Base-by-base conservation (phyloP, 192 early-diverging fungal species). In the Backusella luteola region DNA sequence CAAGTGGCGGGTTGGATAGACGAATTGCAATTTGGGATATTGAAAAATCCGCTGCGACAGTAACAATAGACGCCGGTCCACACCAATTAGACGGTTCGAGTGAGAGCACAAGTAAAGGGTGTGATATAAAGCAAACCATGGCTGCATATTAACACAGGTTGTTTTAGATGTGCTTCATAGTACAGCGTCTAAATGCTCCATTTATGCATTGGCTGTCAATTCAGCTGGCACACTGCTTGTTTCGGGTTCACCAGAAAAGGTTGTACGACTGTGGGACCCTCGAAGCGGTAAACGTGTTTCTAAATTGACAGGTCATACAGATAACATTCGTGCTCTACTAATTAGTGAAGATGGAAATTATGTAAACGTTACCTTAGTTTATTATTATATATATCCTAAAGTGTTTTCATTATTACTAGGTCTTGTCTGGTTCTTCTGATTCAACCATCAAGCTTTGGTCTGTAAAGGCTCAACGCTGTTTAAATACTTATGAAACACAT, bases 381-480 rank as follows among this genome's bases (percentile, higher is more conserved):
- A 29, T 12, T 49, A 15, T 2, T 63, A 6, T 42, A 29, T 29
- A 29, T 32, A 32, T 32, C 0, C 67, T 59, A 17, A 11, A 66
- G 9, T 19, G 15, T 69, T 19, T 0, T 67, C 11, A 1, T 63
- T 1, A 56, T 53, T 6, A 59, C n/a, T 84, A 92, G 93, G 88
- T 97, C 7, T 84, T 99, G 21, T 96, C 95, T 0, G 96, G 93
- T 14, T 99, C 98, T 0, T 95, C 94, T 1, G 98, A 99, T 83
- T 88, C 94, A 2, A 96, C 98, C 0, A 94, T 98, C 69, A 99
- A 99, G 82, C 87, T 98, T n/a, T 99, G 97, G 98, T 95, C 94
- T 39, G 87, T 97, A 46, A 90, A 88, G 39, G 90, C 94, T 34
- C 91, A 95, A 75, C 90, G 96, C 15, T 97, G 96, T 73, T 81